Base-by-base conservation (phyloP, 225 moss, liverwort and hornwort species). In the Polytrichum formosum region DNA sequence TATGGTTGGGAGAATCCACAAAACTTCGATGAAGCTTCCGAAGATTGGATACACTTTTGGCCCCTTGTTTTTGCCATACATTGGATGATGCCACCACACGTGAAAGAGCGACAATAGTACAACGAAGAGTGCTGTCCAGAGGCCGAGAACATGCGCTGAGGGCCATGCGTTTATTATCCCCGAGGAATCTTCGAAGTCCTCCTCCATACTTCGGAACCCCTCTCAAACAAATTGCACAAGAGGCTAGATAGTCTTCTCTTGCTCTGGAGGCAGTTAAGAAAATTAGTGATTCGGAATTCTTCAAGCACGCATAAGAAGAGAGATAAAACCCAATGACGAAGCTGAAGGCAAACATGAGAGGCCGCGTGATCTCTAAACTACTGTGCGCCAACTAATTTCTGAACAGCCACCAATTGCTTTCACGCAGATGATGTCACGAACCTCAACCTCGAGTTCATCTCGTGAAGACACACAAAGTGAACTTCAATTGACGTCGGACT, bases 11-110 rank as follows among this genome's bases (percentile, higher is more conserved):
- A 20, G 61, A 21, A 55, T 20, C 69, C 56, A 66, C 1, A 77
- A 2, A 5, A 8, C 31, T 46, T 70, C 28, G 6, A 67, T 17
- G 6, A 74, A 33, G 59, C 61, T 69, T 2, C 80, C 80, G 0
- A 81, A 0, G 16, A 81, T 4, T 0, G 80, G 80, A 10, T 81
- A 81, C 7, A 73, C 71, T n/a, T 60, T 70, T 23, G 53, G 64
- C 18, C 75, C 79, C 17, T 62, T 18, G 68, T 81, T 81, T 22
- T 66, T 65, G 23, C 76, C 80, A 55, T 81, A 81, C 26, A 13
- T 20, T 6, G 76, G 69, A 67, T 81, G 81, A 27, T 70, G 33
- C 81, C 81, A 77, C 77, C 73, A 55, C 10, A 20, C 26, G 54
- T 65, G 70, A 27, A 37, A 21, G 64, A 56, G 10, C 19, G 28